Evolutionary conservation across 1,284 basidiomycete genomes (phyloP), one percentile per base, ranked within the genome.

Genomic region (Pulveroboletus sp.): DNA sequence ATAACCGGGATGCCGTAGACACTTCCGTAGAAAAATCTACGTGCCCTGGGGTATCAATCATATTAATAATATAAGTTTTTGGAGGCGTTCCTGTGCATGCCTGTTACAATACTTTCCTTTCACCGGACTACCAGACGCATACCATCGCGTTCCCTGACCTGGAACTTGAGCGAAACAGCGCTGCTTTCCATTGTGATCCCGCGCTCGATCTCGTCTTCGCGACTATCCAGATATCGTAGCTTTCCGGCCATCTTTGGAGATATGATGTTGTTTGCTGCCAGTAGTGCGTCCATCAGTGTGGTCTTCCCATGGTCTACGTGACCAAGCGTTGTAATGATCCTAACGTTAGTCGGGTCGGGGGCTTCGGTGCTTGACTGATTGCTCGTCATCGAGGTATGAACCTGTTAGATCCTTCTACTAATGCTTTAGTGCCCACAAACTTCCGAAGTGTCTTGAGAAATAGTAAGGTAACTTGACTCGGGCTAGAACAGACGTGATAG

Each of bases 121-220:
- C 29, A 48, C 49, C 56, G 69, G 70, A 60, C 62, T 77, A 46
- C 25, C n/a, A n/a, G n/a, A 49, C 39, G 64, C 75, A 53, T 65
- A 81, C 80, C 74, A 65, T 76, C 76, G 46, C 79, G 77, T 48
- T 85, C 86, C 75, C 84, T 81, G 62, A 92, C 87, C 52, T 86
- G 89, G 65, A 96, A 96, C 61, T 86, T 84, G 49, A 96, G 77
- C 14, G 92, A 94, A 3, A 95, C 92, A 1, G 97, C 95, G 70
- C 93, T 96, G 62, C 91, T 93, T 75, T 99, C 96, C 96, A 99
- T 99, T 0, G 97, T 99, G 62, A 99, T 99, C 2, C 97, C 97
- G 48, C 97, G 80, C 75, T 98, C 89, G 71, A 99, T 96, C 72
- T 99, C 97, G 68, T 99, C 97, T 71, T 97, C 95, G 63, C 97